Base-by-base conservation (phyloP, 495 filamentous ascomycete genomes). In the Penicillium canariense region DNA sequence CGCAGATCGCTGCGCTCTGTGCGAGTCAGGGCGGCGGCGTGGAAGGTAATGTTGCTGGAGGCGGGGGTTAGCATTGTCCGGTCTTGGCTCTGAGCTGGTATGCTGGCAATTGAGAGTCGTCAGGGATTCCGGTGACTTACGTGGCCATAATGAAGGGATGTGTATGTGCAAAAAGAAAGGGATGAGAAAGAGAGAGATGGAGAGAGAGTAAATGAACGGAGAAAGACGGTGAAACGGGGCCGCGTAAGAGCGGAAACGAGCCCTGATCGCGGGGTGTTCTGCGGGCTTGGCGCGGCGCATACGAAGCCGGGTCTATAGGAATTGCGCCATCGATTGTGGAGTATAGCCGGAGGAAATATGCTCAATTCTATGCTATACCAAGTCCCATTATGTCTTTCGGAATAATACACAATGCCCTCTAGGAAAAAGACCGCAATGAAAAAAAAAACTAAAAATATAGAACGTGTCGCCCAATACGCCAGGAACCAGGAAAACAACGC, bases 11-110 rank as follows among this genome's bases (percentile, higher is more conserved):
- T 86, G 74, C 94, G 91, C 81, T 97, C 92, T 58, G 72, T 68
- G 68, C 89, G 90, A 46, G 90, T 89, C 62, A 98, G 85, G 63
- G 87, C 89, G 62, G 86, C 86, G 34, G 90, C 82, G 81, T 98
- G 94, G 91, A 89, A 97, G 75, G 94, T 97, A 72, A 98, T 96
- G 83, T 98, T 98, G 59, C 94, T 98, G 69, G 53, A 48, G 20
- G 53, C 10, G 15, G 38, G 32, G 44, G 40, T 55, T 49, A 54
- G 60, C 15, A 57, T 58, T 45, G 14, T 15, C 10, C 2, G 30
- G 52, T 45, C 15, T 6, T 25, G 30, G 31, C 42, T 45, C 23
- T 55, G 48, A 47, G 52, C 23, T 6, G 14, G 39, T 25, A 15
- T 23, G 18, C 23, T 11, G 43, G 44, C 32, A 30, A 26, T 42